Evolutionary conservation across 768 basidiomycete species (phyloP), one percentile per base, ranked within the genome.

Genomic region (Xanthoconium stramineum): DNA sequence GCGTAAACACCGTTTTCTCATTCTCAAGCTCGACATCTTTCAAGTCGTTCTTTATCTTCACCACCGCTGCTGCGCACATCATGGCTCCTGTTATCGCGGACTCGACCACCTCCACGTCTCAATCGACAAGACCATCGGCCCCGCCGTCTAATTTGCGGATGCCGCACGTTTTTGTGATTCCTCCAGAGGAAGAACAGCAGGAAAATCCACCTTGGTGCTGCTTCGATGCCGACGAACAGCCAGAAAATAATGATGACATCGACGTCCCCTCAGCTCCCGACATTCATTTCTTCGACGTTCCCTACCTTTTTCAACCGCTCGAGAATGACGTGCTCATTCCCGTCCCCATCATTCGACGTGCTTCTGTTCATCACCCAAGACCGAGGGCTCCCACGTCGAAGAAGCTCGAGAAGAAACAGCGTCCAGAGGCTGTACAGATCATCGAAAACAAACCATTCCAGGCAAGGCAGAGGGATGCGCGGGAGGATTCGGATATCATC

Each of bases 111-210:
- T 12, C 19, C 50, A 32, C 19, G 46, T 60, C 61, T 49, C 70
- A 60, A 58, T 60, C 60, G 33, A 60, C 56, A 35, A 55, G 57
- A 36, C 43, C 48, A 17, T 39, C 47, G 11, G 20, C 47, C 3
- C 52, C 35, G 10, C 50, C 57, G 15, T 42, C 57, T 15, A 47
- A 47, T 43, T 45, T 59, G 19, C 69, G 56, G 9, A 57, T 80
- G 72, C 83, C 82, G 24, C 74, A 78, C 53, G 81, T 85, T 55
- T 82, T 81, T 56, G 76, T 84, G 29, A 67, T 79, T 37, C 83
- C 83, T 15, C 83, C 83, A 20, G 82, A 80, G 63, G 83, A 85
- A 68, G 83, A 85, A 47, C 71, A 72, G 19, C 65, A 52, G 56
- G 65, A 77, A 19, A 72, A 69, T n/a, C 78, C 79, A 7, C 72